Evolutionary conservation across 78 protist genomes (phyloP).

Genomic region (Dictyostelium capitatum): DNA sequence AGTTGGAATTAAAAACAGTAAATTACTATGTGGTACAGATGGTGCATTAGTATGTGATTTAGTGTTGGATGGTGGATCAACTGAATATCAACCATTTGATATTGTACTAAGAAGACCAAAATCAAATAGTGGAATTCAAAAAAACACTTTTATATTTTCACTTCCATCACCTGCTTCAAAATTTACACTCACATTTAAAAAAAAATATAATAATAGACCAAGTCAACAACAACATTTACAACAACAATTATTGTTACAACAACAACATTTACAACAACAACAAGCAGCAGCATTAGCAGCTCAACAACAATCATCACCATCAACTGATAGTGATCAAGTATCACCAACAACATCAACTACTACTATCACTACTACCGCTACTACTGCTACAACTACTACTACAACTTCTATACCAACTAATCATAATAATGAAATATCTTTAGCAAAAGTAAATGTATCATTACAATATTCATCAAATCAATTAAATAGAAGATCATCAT

Average conservation of each 20-base stretch:
- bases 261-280: conserved; percentile 18
- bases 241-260: conserved; percentile 24
- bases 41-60: conserved; percentile 66
- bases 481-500: conserved; percentile 54
- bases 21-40: conserved; percentile 65
- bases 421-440: background rate
- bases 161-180: conserved; percentile 20
- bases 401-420: background rate
- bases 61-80: conserved; percentile 29
- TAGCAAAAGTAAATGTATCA: conserved; percentile 46
- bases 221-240: conserved; percentile 33
- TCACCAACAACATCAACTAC: background rate
- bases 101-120: conserved; percentile 63
- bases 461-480: conserved; percentile 54
- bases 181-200: conserved; percentile 37
- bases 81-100: conserved; percentile 53
- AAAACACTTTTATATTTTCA: conserved; percentile 49
- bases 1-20: conserved; percentile 24
- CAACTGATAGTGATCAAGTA: background rate
- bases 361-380: background rate
- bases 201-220: background rate
- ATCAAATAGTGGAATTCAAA: conserved; percentile 53
- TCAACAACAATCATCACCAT: background rate
- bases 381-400: background rate
- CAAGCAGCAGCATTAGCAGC: conserved; percentile 8